Evolutionary conservation across 2,329 filamentous ascomycete species (phyloP).

Genomic region (Verticillium longisporum): DNA sequence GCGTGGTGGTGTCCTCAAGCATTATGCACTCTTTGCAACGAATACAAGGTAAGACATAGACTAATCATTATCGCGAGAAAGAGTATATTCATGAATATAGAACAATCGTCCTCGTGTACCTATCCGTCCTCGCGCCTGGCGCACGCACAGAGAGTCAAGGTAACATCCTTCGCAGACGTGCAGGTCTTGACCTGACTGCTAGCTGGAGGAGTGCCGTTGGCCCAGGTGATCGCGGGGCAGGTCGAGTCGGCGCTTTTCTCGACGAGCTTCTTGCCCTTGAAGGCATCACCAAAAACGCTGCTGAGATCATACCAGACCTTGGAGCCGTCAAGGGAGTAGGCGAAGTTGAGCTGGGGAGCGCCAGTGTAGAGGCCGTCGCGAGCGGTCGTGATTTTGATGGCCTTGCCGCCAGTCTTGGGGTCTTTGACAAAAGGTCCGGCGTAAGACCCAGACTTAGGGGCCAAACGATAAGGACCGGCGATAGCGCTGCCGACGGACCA

Average conservation of each 20-base stretch:
- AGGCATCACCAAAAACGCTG: constrained; percentile 31
- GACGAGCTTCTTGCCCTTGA: constrained; percentile 23
- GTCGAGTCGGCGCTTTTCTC: constrained; percentile 18
- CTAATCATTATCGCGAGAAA: no score
- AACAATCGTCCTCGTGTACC: neutral
- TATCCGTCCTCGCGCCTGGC: neutral
- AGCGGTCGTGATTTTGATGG: constrained; percentile 28
- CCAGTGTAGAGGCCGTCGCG: constrained; percentile 29
- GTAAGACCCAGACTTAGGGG: constrained; percentile 19
- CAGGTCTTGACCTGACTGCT: constrained; percentile 32
- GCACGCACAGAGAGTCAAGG: constrained; percentile 25
- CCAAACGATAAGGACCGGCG: constrained; percentile 18
- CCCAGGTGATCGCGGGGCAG: constrained; percentile 29
- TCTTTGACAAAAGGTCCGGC: constrained; percentile 25
- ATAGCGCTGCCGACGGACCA: constrained; percentile 30
- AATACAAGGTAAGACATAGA: no score
- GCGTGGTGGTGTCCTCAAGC: no score
- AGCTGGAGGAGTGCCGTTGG: constrained; percentile 22
- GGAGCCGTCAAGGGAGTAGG: constrained; percentile 27
- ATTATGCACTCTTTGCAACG: no score
- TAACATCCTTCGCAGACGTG: constrained; percentile 21
- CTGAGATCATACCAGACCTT: constrained; percentile 32
- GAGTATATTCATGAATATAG: no score
- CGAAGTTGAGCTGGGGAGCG: constrained; percentile 31
- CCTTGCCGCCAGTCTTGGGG: constrained; percentile 27